Percentiles rank a stretch among this genome's conserved stretches.
These are phyloP conservation scores for Marchantia paleacea DNA, from an alignment of 225 moss, liverwort and hornwort species.

Conservation along the genomic window DNA sequence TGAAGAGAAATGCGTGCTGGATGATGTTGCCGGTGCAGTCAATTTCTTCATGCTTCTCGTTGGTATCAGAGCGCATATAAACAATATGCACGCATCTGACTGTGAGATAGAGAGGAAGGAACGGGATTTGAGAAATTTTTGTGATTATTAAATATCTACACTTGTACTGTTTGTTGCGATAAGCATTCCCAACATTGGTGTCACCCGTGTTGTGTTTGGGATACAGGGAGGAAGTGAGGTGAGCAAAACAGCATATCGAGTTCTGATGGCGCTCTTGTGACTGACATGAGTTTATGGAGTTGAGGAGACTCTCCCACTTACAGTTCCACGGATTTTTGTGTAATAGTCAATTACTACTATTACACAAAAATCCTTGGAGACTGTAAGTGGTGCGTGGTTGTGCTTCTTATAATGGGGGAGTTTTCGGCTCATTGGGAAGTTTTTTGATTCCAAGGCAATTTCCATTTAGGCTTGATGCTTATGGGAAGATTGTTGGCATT, in stretches of 20 bases:
- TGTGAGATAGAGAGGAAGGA: too few species aligned
- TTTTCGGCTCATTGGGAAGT: background rate
- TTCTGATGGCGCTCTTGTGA: background rate
- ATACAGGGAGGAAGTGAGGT: background rate
- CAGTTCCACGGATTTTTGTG: background rate
- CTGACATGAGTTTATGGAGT: constrained; percentile 10
- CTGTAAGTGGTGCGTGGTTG: background rate
- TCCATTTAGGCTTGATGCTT: background rate
- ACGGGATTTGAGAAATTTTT: too few species aligned
- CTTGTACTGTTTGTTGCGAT: background rate
- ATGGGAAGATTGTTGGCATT: background rate
- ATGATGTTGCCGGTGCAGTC: constrained; percentile 6
- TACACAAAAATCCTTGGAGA: too few species aligned
- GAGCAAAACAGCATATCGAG: background rate
- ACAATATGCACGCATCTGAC: too few species aligned
- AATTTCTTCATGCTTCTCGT: constrained; percentile 7
- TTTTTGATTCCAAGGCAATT: background rate
- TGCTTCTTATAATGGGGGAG: background rate
- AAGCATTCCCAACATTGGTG: background rate
- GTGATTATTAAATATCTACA: too few species aligned
- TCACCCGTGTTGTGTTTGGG: background rate
- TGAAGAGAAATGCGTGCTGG: constrained; percentile 24
- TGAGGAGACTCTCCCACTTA: background rate
- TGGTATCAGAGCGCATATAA: constrained; percentile 17
- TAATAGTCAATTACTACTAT: too few species aligned